Percentiles rank a stretch among this genome's conserved stretches.
Evolutionary conservation across 73 alveolate genomes (phyloP).

Genomic region (Urostyla sp.): DNA sequence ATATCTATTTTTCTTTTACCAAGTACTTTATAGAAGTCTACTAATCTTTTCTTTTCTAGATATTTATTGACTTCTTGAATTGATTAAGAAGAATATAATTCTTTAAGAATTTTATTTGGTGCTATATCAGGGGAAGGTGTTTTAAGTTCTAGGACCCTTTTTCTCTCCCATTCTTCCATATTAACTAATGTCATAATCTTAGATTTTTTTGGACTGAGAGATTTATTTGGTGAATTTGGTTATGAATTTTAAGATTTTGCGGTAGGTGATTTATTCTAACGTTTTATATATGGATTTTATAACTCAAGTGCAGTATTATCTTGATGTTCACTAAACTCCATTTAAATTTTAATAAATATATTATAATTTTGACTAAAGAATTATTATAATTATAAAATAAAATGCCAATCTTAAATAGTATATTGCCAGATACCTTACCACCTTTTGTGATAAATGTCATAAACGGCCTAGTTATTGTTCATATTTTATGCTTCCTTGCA

Average conservation of each 20-base stretch:
- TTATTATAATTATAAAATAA: not conserved
- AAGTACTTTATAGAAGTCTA: slow-evolving; percentile 46
- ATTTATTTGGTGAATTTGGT: not conserved
- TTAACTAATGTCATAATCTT: not conserved
- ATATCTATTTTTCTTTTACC: slow-evolving; percentile 58
- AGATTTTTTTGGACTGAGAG: not conserved
- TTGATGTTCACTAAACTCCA: no score
- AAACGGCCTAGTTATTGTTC: slow-evolving; percentile 21
- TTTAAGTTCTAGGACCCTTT: not conserved
- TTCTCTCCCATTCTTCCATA: not conserved
- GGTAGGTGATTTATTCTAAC: not conserved
- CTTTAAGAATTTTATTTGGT: not conserved
- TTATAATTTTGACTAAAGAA: no score
- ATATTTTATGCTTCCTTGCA: slow-evolving; percentile 16
- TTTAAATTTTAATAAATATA: no score
- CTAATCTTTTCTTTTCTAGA: slow-evolving; percentile 15
- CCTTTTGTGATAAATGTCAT: slow-evolving; percentile 18
- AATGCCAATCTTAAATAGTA: slow-evolving; percentile 32
- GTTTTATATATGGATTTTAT: no score
- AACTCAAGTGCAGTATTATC: not conserved
- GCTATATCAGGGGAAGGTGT: not conserved
- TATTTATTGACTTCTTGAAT: not conserved
- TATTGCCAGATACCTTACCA: slow-evolving; percentile 4
- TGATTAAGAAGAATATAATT: not conserved
- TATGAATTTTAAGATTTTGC: not conserved